phyloP scores from a whole-genome alignment of 257 asterid species.

The Capsicum chinense region DNA sequence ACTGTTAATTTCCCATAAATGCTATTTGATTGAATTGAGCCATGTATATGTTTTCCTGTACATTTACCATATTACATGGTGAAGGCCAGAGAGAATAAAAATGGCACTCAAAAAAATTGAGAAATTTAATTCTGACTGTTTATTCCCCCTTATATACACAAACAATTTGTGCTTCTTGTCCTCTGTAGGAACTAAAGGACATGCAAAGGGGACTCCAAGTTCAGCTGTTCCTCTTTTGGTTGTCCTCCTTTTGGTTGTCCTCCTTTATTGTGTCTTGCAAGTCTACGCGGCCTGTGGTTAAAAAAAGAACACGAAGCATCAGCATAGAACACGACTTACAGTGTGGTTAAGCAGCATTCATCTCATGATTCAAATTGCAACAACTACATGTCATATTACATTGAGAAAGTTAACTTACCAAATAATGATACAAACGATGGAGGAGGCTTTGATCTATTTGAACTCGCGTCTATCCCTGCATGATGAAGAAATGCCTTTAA shows the following conservation, averaged over 20 bases:
- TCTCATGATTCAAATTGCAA: neutral
- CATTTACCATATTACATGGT: conserved; percentile 18
- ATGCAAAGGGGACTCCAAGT: neutral
- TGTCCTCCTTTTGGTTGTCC: conserved; percentile 72
- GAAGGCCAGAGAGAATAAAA: neutral
- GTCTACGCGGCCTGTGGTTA: conserved; percentile 62
- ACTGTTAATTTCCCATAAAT: conserved; percentile 9
- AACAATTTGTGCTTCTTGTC: conserved; percentile 34
- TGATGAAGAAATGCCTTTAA: conserved; percentile 4
- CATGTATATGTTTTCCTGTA: conserved; percentile 13
- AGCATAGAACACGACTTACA: neutral
- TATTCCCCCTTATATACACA: conserved; percentile 45
- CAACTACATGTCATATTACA: neutral
- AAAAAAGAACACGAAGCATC: conserved; percentile 1
- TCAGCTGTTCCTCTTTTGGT: conserved; percentile 43
- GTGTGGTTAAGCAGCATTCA: neutral
- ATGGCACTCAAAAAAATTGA: neutral
- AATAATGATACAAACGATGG: conserved; percentile 73
- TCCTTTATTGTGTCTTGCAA: conserved; percentile 65
- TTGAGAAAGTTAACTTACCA: conserved; percentile 49
- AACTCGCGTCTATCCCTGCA: conserved; percentile 61
- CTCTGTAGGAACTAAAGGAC: conserved; percentile 18
- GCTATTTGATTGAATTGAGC: neutral
- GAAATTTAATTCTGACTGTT: conserved; percentile 28
- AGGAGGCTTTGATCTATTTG: conserved; percentile 65